These are phyloP conservation scores for Heliamphora ciliata DNA, from an alignment of 179 eudicot species.

Conservation along the genomic window DNA sequence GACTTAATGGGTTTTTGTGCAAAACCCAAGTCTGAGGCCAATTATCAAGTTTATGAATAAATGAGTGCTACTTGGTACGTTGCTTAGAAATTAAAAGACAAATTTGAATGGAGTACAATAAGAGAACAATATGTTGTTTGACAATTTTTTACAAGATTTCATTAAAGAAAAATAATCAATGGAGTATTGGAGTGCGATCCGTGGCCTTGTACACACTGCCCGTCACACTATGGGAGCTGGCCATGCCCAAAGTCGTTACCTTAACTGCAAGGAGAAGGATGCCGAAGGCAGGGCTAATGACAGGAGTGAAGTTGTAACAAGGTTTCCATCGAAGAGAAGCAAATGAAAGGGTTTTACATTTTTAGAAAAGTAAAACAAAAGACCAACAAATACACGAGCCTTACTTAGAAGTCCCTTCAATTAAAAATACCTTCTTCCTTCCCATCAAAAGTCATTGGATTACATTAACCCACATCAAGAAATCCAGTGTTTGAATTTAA, in stretches of 20 bases:
- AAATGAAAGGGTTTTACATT: background rate
- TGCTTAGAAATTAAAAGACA: background rate
- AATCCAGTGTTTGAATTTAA: background rate
- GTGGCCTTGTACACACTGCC: too few relatives aligned
- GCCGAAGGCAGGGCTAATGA: too few relatives aligned
- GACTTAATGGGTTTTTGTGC: background rate
- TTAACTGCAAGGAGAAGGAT: too few relatives aligned
- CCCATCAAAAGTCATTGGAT: background rate
- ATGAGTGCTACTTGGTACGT: background rate
- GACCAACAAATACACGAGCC: background rate
- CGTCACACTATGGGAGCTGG: too few relatives aligned
- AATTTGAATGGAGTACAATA: background rate
- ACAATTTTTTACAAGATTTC: background rate
- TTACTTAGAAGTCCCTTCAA: background rate
- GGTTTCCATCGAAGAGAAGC: too few relatives aligned
- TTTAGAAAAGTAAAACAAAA: background rate
- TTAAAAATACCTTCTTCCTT: background rate
- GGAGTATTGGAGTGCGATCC: too few relatives aligned
- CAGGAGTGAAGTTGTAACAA: too few relatives aligned
- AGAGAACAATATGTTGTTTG: conserved; percentile 1
- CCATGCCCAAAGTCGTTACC: too few relatives aligned
- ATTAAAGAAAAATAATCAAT: background rate
- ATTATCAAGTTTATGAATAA: background rate
- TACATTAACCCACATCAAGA: background rate
- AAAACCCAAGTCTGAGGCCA: background rate